Evolutionary conservation across 495 filamentous ascomycete genomes (phyloP).

Genomic region (Neurospora cerealis): DNA sequence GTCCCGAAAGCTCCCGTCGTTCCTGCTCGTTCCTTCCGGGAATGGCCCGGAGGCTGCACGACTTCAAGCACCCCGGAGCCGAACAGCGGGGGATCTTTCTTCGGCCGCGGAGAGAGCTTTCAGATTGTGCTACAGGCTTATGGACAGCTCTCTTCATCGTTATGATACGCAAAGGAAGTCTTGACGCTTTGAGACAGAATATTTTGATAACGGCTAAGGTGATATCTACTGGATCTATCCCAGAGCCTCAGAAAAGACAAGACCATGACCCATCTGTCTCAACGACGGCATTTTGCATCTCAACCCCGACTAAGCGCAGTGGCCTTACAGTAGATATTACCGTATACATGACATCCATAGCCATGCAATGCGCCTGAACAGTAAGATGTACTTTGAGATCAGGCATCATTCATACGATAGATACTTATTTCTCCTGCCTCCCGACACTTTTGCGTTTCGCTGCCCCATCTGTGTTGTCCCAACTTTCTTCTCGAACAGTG

Average conservation of each 20-base stretch:
- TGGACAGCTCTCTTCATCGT: not conserved
- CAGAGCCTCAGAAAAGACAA: conserved; percentile 3
- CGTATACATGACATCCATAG: not conserved
- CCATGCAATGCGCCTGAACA: not conserved
- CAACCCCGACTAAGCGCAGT: not conserved
- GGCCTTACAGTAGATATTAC: not conserved
- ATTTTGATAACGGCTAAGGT: not conserved
- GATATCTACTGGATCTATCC: not conserved
- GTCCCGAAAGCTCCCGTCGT: not conserved
- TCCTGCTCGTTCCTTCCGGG: not conserved
- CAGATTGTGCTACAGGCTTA: not conserved
- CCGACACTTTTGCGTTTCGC: not conserved
- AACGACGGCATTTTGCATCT: not conserved
- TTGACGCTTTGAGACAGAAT: not conserved
- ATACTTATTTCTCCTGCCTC: not conserved
- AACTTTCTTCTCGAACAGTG: not conserved
- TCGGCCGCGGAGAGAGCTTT: not conserved
- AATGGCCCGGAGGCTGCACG: not conserved
- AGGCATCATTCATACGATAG: not conserved
- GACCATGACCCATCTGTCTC: not conserved
- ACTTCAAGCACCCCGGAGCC: not conserved
- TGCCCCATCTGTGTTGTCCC: not conserved
- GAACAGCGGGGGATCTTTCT: not conserved
- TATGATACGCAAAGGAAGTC: not conserved
- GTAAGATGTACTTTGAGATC: not conserved